Evolutionary conservation across 331 rosid species (phyloP).

Genomic region (Prunus yedoensis): DNA sequence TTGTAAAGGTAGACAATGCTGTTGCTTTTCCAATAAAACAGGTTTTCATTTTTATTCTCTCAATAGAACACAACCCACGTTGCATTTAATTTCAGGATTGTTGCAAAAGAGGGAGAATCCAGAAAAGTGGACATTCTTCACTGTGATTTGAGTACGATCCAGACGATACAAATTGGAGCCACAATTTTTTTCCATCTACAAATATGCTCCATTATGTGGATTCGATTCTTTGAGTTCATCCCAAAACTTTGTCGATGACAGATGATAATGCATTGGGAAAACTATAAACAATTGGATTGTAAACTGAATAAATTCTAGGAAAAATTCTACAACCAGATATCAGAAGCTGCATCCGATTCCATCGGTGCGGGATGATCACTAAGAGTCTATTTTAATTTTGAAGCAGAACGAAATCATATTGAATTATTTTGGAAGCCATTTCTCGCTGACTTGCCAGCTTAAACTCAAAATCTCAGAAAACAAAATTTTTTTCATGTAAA

Average conservation of each 20-base stretch:
- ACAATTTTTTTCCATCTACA: neutral
- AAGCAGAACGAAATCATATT: neutral
- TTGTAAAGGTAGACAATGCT: neutral
- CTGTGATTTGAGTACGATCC: neutral
- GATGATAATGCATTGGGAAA: neutral
- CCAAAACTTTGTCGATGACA: neutral
- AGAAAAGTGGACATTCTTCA: constrained; percentile 17
- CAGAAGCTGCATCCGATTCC: neutral
- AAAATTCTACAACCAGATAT: neutral
- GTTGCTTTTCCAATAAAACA: neutral
- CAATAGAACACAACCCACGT: neutral
- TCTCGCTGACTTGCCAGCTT: constrained; percentile 1
- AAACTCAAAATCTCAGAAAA: neutral
- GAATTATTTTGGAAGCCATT: neutral
- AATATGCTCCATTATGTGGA: neutral
- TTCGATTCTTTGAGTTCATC: constrained; percentile 10
- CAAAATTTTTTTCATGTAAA: neutral
- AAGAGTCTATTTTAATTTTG: neutral
- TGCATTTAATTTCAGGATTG: neutral
- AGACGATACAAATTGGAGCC: neutral
- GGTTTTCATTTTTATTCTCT: neutral
- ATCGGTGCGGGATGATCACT: neutral
- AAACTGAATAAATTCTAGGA: neutral
- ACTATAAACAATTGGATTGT: neutral
- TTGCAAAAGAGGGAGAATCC: constrained; percentile 2